Evolutionary conservation across 768 basidiomycete genomes (phyloP).

Genomic region (Aureoboletus auriporus): DNA sequence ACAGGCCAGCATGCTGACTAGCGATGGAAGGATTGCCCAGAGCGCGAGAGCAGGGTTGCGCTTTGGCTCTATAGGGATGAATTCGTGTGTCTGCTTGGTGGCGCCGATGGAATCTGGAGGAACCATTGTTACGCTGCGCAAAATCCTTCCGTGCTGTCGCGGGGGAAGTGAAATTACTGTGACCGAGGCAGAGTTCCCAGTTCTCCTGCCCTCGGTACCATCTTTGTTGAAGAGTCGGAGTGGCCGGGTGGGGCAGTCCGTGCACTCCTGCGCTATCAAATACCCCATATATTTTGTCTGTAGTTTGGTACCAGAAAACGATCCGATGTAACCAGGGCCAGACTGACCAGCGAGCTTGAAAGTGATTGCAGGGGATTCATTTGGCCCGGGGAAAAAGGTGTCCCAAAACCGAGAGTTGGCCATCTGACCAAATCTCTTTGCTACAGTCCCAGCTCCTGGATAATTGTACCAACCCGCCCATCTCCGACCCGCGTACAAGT

Average conservation of each 20-base stretch:
- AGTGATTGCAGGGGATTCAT: slow-evolving; percentile 21
- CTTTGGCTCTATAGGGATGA: slow-evolving; percentile 2
- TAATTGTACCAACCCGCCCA: slow-evolving; percentile 37
- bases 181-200: slow-evolving; percentile 13
- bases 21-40: slow-evolving; percentile 20
- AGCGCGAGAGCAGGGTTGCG: slow-evolving; percentile 1
- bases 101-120: neutral
- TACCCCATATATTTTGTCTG: slow-evolving; percentile 51
- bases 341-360: slow-evolving; percentile 25
- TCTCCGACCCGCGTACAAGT: slow-evolving; percentile 25
- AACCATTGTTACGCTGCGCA: neutral
- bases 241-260: neutral
- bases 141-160: neutral
- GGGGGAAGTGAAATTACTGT: slow-evolving; percentile 14
- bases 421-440: slow-evolving; percentile 31
- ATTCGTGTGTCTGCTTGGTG: neutral
- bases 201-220: slow-evolving; percentile 5
- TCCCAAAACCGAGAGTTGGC: slow-evolving; percentile 26
- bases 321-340: slow-evolving; percentile 67
- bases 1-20: slow-evolving; percentile 20
- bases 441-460: slow-evolving; percentile 29
- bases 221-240: slow-evolving; percentile 6
- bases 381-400: slow-evolving; percentile 29
- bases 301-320: slow-evolving; percentile 59
- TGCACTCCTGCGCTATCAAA: slow-evolving; percentile 36